Evolutionary conservation across 2,329 filamentous ascomycete species (phyloP).

Genomic region (Curvularia verruculosa): DNA sequence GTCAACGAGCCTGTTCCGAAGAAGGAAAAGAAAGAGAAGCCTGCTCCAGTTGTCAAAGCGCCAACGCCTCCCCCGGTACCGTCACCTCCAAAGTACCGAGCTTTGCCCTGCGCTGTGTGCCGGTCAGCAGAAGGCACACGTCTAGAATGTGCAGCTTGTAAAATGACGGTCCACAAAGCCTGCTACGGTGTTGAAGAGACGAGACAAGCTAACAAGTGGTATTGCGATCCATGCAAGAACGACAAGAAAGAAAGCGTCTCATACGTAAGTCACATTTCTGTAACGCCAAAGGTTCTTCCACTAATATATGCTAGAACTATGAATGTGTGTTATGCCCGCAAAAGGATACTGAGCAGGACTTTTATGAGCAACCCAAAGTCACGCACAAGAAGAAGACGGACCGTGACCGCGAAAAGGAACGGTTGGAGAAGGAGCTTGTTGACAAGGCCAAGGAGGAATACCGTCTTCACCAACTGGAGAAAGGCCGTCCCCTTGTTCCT

Average conservation of each 20-base stretch:
- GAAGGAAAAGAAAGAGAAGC: conserved; percentile 48
- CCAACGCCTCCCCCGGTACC: conserved; percentile 68
- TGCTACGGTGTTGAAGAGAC: conserved; percentile 87
- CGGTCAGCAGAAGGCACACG: conserved; percentile 65
- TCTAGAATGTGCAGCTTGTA: conserved; percentile 83
- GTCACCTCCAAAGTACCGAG: conserved; percentile 77
- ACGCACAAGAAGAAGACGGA: conserved; percentile 89
- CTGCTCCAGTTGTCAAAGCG: conserved; percentile 55
- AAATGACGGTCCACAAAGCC: conserved; percentile 85
- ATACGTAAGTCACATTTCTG: conserved; percentile 65
- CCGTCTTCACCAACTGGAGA: conserved; percentile 79
- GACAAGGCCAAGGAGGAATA: conserved; percentile 81
- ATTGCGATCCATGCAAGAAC: conserved; percentile 94
- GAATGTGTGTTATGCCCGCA: conserved; percentile 92
- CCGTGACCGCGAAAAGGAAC: conserved; percentile 87
- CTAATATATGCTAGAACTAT: conserved; percentile 67
- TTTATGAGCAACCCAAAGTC: conserved; percentile 80
- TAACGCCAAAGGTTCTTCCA: background rate
- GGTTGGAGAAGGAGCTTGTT: conserved; percentile 81
- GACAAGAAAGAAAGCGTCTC: conserved; percentile 91
- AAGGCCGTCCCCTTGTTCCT: conserved; percentile 81
- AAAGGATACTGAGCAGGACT: conserved; percentile 78
- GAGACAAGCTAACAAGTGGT: conserved; percentile 77
- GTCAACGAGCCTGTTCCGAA: conserved; percentile 49
- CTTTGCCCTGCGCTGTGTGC: conserved; percentile 86